Evolutionary conservation across 192 early-diverging fungal genomes (phyloP).

Genomic region (Glomus cerebriforme): DNA sequence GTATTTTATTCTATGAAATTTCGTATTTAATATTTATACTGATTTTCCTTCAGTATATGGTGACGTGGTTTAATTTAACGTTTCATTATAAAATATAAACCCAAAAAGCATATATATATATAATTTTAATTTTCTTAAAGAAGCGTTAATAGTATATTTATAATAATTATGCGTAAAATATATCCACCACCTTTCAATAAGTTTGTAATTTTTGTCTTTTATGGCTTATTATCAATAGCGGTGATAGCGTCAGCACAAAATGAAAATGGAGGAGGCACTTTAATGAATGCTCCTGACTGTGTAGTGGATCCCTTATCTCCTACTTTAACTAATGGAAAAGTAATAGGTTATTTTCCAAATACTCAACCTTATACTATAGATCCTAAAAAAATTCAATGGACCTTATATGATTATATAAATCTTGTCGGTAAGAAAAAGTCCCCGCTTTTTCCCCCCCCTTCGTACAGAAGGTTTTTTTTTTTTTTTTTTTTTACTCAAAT

Average conservation of each 20-base stretch:
- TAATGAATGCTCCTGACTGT: neutral
- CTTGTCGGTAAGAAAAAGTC: neutral
- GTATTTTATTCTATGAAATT: neutral
- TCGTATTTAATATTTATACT: neutral
- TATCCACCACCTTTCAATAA: neutral
- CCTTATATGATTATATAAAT: neutral
- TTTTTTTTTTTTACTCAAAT: no score
- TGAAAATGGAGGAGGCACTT: neutral
- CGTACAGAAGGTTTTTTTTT: no score
- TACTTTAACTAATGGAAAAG: neutral
- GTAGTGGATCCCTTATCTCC: no score
- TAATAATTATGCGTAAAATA: neutral
- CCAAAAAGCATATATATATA: no score
- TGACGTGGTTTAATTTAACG: neutral
- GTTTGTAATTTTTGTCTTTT: neutral
- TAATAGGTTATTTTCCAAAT: neutral
- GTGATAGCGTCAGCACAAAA: neutral
- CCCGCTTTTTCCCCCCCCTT: no score
- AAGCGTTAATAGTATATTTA: neutral
- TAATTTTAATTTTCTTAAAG: neutral
- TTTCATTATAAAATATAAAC: neutral
- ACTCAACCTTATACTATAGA: neutral
- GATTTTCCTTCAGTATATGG: neutral
- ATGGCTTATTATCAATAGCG: neutral
- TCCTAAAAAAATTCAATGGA: neutral